Conservation (phyloP, 306 rosid species). For the Cucumis hystrix region DNA sequence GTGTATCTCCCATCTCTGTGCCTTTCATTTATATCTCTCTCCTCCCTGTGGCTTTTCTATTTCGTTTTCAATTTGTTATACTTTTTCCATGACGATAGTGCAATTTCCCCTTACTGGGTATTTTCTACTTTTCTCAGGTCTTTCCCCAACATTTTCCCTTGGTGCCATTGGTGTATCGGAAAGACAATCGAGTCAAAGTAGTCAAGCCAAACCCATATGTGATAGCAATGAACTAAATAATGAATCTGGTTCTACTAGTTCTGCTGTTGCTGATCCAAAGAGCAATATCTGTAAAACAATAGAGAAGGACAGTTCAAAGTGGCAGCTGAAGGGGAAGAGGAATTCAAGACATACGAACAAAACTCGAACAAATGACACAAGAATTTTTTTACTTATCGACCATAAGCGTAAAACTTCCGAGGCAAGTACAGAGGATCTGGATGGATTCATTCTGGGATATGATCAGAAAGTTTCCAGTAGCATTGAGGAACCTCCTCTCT, state of each 20-base stretch:
- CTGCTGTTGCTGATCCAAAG: slow-evolving; percentile 26
- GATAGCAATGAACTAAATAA: slow-evolving; percentile 33
- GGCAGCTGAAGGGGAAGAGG: slow-evolving; percentile 95
- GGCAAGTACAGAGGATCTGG: slow-evolving; percentile 28
- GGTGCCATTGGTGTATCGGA: slow-evolving; percentile 26
- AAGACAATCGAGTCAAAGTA: slow-evolving; percentile 36
- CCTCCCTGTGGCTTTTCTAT: background rate
- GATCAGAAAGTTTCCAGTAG: slow-evolving; percentile 24
- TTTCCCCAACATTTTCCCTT: slow-evolving; percentile 23
- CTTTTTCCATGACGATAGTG: background rate
- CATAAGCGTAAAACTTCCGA: slow-evolving; percentile 27
- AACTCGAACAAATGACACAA: slow-evolving; percentile 39
- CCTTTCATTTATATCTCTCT: background rate
- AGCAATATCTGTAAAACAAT: slow-evolving; percentile 26
- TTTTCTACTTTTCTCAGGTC: slow-evolving; percentile 32
- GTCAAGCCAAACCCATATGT: slow-evolving; percentile 28
- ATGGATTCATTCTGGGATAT: slow-evolving; percentile 28
- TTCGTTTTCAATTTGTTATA: background rate
- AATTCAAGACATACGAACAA: slow-evolving; percentile 54
- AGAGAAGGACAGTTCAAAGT: slow-evolving; percentile 69
- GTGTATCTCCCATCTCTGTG: background rate
- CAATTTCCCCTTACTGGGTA: slow-evolving; percentile 12
- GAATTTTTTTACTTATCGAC: slow-evolving; percentile 26
- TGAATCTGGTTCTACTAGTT: slow-evolving; percentile 46
- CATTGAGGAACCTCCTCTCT: slow-evolving; percentile 4